Evolutionary conservation across 768 basidiomycete species (phyloP), one percentile per base, ranked within the genome.

Genomic region (Tephrocybe sp.): DNA sequence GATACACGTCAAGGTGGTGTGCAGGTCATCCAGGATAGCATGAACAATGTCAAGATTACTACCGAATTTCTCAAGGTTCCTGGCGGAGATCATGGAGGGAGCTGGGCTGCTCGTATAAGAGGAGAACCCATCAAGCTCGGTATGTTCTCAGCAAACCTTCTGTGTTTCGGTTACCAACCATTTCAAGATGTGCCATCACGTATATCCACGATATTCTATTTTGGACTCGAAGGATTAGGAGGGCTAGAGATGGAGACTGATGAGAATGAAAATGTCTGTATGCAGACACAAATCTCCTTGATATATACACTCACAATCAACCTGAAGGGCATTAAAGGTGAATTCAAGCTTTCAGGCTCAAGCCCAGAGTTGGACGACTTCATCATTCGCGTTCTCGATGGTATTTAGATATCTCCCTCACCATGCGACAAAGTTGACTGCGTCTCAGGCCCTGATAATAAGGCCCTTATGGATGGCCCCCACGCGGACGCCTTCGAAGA

Each of bases 51-150:
- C 42, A 75, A 86, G 63, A 74, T 97, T 22, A 88, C 84, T 2
- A 92, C 89, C 7, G 84, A 90, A 57, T 85, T 93, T 56, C 68
- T 97, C 47, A 97, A 97, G 65, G 72, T 92, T n/a, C 76, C 86
- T 13, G 89, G 85, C 37, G 91, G 88, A 11, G 76, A 79, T 11
- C 78, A 90, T 61, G 90, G 91, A 13, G 92, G 93, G 15, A 91
- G 87, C 64, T 94, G 91, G 91, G 91, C 86, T 56, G 86, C 82
- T 10, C 82, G 93, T 47, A 78, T 94, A 55, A 87, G 83, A 61
- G 91, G 91, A 18, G 76, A 82, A 64, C 90, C 91, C 13, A 70
- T 95, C n/a, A 71, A 83, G 51, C 61, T 70, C 54, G 71, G 92
- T 90, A 49, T 42, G 75, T 65, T 31, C 10, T 27, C 46, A 24